Evolutionary conservation across 2,329 filamentous ascomycete species (phyloP), one percentile per base, ranked within the genome.

Genomic region (Piedraia hortae): DNA sequence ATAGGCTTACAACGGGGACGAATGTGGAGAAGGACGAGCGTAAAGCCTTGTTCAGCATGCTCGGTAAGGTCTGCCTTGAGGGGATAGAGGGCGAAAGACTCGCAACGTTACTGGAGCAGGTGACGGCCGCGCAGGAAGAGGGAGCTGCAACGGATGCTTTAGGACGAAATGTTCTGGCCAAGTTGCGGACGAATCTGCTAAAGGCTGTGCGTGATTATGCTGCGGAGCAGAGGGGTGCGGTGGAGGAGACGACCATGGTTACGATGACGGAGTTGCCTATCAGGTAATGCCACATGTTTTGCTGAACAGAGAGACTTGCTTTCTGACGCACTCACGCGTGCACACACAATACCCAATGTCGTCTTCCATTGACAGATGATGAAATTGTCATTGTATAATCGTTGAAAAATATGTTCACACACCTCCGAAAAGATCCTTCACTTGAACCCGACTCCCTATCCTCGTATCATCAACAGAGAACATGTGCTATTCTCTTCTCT

Each of bases 51-150:
- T 64, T 74, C 13, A 59, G 66, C 0, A 60, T 91, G 21, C 57
- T 93, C 1, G 65, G 65, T 31, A 93, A 91, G 45, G 53, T 91
- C 2, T 65, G 80, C 39, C 57, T 93, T 21, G 35, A 27, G 1
- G 35, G 33, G 4, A 35, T 31, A n/a, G 32, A 32, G 12, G 30
- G 34, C 5, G 34, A 45, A 22, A 34, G 31, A 13, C 31, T 46
- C 2, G 38, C 40, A 24, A 40, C 40, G 0, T 33, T 54, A 3
- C 49, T 53, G 20, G 47, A 46, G 4, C 48, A 61, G 7, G 41
- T 52, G 10, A 38, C 36, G 4, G 51, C 54, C 34, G 46, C 50
- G 6, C 44, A 53, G n/a, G 47, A 58, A 19, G 46, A 45, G 11
- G 48, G 52, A 20, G 43, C 55, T 2, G 55, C 55, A 1, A 43